Conservation (phyloP, 495 filamentous ascomycete genomes). For the Glonium stellatum region DNA sequence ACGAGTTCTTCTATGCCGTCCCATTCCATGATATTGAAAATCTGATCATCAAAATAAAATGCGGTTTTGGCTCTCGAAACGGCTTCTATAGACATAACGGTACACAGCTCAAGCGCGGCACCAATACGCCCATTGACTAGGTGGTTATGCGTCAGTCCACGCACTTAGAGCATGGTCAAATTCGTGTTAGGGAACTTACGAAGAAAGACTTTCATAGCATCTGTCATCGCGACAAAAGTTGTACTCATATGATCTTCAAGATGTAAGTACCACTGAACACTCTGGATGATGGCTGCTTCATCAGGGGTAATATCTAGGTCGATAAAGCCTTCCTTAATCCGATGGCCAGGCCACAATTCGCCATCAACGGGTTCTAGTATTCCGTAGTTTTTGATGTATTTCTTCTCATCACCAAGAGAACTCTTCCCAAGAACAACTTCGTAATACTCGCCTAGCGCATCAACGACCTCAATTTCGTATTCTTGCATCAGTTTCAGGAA, state of each 20-base stretch:
- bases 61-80: slow-evolving; percentile 32
- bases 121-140: slow-evolving; percentile 39
- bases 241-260: slow-evolving; percentile 63
- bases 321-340: slow-evolving; percentile 23
- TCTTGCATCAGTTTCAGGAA: slow-evolving; percentile 49
- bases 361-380: slow-evolving; percentile 14
- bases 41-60: slow-evolving; percentile 19
- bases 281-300: slow-evolving; percentile 68
- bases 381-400: slow-evolving; percentile 6
- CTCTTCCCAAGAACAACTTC: not conserved
- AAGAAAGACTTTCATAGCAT: slow-evolving; percentile 66
- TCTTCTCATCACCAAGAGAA: slow-evolving; percentile 2
- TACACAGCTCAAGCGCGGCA: slow-evolving; percentile 58
- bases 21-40: slow-evolving; percentile 30
- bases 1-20: slow-evolving; percentile 17
- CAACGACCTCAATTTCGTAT: slow-evolving; percentile 46
- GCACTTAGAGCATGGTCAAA: not conserved
- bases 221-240: slow-evolving; percentile 58
- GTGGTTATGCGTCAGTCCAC: too few relatives aligned
- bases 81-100: slow-evolving; percentile 39
- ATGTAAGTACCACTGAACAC: slow-evolving; percentile 76
- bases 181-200: slow-evolving; percentile 46
- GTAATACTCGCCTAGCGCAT: slow-evolving; percentile 43
- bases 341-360: slow-evolving; percentile 30
- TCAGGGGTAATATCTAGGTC: slow-evolving; percentile 28